Evolutionary conservation across 1,139 yeast species (phyloP), one percentile per base, ranked within the genome.

Genomic region (Geotrichum carabidarum): DNA sequence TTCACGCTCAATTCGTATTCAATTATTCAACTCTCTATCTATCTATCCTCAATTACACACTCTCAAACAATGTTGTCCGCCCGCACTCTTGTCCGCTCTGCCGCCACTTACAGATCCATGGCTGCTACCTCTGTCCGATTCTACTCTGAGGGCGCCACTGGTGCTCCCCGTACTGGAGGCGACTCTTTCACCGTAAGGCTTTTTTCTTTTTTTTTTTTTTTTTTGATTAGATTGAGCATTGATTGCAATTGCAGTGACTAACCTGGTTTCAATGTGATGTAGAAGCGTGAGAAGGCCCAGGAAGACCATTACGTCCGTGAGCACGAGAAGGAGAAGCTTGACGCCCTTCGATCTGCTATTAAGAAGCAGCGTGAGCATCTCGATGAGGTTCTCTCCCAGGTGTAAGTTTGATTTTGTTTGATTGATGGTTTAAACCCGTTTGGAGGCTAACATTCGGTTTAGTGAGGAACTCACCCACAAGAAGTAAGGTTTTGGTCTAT

Each of bases 231-330:
- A 36, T 34, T 27, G n/a, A 22, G 7, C 8, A 36, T 34, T 27
- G n/a, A 22, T 22, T 22, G 27, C 27, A 22, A 22, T 22, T 22
- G 27, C 27, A 22, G 27, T 22, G 32, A 31, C 44, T 47, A 36
- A 47, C 44, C 9, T 34, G 30, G 11, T 27, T 27, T 43, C 27
- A 12, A n/a, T 17, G 18, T 17, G 11, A 7, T 44, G 41, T 58
- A 76, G 78, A 79, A 82, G 70, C 82, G 89, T 67, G 90, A 84
- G 72, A 79, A 79, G 73, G 88, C 88, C 58, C 78, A 78, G 64
- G 90, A 84, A 74, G 85, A 83, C 71, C 72, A 70, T 64, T 84
- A 79, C 73, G 76, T 83, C 68, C 79, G 80, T 65, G 78, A 78
- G 67, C 79, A 74, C 61, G 88, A 84, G 72, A 79, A 79, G 68